Percentiles rank a stretch among this genome's conserved stretches.
Conservation (phyloP, 768 basidiomycete genomes). For the Tricholoma saponaceum region DNA sequence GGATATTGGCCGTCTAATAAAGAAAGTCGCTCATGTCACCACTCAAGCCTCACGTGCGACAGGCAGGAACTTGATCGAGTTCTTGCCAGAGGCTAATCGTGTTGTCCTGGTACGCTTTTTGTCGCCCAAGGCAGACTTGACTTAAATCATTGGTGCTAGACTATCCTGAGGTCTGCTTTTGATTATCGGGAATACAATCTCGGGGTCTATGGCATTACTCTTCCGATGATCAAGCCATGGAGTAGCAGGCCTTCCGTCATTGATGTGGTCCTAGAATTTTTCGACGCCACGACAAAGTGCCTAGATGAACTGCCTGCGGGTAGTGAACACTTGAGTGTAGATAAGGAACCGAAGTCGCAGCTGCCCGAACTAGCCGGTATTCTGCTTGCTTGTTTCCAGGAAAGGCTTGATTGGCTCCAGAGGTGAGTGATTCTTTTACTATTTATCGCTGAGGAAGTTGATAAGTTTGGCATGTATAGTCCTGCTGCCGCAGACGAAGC, state of each 20-base stretch:
- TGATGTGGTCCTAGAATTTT: conserved; percentile 67
- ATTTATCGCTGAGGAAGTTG: not conserved
- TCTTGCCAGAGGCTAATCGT: conserved; percentile 65
- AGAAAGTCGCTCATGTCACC: conserved; percentile 51
- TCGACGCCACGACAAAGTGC: conserved; percentile 55
- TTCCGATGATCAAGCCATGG: conserved; percentile 77
- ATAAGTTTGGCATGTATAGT: conserved; percentile 24
- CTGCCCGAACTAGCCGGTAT: conserved; percentile 61
- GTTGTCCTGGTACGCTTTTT: conserved; percentile 56
- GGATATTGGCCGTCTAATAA: conserved; percentile 66
- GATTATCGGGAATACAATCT: conserved; percentile 72
- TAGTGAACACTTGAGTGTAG: conserved; percentile 17
- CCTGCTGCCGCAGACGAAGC: conserved; percentile 41
- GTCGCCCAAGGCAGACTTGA: not conserved
- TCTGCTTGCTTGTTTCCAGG: conserved; percentile 63
- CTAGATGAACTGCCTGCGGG: conserved; percentile 35
- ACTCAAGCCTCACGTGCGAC: conserved; percentile 39
- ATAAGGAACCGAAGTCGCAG: conserved; percentile 44
- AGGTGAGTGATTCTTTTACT: conserved; percentile 34
- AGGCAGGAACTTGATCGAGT: conserved; percentile 36
- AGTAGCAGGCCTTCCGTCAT: conserved; percentile 68
- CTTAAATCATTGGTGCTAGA: conserved; percentile 36
- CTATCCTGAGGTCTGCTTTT: conserved; percentile 65
- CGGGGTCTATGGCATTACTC: conserved; percentile 72
- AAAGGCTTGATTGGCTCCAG: conserved; percentile 64